Evolutionary conservation across 805 yeast genomes (phyloP).

Genomic region (Lipomyces spencermartinsiae): DNA sequence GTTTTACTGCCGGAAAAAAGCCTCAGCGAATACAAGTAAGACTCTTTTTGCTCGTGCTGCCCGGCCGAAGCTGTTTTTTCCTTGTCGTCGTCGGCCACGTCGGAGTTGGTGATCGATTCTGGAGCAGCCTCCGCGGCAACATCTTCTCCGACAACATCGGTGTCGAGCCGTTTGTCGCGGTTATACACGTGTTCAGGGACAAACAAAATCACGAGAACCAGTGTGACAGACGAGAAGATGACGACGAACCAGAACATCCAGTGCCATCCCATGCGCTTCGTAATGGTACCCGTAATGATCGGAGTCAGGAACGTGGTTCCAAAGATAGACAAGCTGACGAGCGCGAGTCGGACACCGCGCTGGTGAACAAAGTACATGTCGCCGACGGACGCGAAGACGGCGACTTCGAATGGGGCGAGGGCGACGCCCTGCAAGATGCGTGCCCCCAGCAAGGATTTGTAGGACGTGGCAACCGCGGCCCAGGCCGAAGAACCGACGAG

Average conservation of each 20-base stretch:
- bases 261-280: slow-evolving; percentile 35
- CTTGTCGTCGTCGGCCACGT: slow-evolving; percentile 10
- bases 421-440: slow-evolving; percentile 56
- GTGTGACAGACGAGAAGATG: slow-evolving; percentile 28
- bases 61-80: neutral
- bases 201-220: slow-evolving; percentile 31
- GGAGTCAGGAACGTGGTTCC: slow-evolving; percentile 35
- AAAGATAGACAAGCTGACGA: slow-evolving; percentile 70
- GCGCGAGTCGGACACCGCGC: slow-evolving; percentile 71
- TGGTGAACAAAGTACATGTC: slow-evolving; percentile 83
- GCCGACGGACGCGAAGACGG: slow-evolving; percentile 66
- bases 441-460: slow-evolving; percentile 33
- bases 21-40: slow-evolving; percentile 26
- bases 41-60: slow-evolving; percentile 15
- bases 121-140: neutral
- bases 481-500: slow-evolving; percentile 32
- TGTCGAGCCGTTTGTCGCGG: slow-evolving; percentile 25
- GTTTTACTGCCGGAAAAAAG: slow-evolving; percentile 32
- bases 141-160: slow-evolving; percentile 31
- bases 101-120: neutral
- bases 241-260: slow-evolving; percentile 35
- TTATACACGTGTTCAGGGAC: slow-evolving; percentile 34
- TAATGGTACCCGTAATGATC: slow-evolving; percentile 30
- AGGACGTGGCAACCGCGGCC: slow-evolving; percentile 38
- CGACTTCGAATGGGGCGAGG: slow-evolving; percentile 79